These are phyloP conservation scores for Komagataella pastoris DNA, from an alignment of 805 yeast genomes.

Conservation along the genomic window DNA sequence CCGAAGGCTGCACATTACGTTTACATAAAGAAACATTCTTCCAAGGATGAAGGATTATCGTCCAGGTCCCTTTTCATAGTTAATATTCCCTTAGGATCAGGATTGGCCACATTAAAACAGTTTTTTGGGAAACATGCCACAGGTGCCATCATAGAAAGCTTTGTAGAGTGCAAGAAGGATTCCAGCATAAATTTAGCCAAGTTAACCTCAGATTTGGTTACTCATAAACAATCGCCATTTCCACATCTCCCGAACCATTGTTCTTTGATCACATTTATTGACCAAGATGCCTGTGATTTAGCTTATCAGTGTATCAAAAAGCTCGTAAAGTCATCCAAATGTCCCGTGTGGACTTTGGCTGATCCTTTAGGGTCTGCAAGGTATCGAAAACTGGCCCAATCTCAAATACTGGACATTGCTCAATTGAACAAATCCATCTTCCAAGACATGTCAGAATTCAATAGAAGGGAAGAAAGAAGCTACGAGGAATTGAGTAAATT, in stretches of 20 bases:
- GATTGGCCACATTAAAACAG: constrained; percentile 35
- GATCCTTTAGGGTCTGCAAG: constrained; percentile 9
- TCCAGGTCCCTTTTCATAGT: constrained; percentile 59
- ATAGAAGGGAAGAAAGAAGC: constrained; percentile 52
- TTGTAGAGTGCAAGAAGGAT: not conserved
- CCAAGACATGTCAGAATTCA: constrained; percentile 51
- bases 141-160: constrained; percentile 46
- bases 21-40: constrained; percentile 50
- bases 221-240: not conserved
- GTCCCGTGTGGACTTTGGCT: constrained; percentile 15
- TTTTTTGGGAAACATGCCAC: constrained; percentile 47
- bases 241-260: constrained; percentile 17
- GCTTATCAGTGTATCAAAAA: constrained; percentile 54
- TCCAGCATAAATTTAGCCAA: not conserved
- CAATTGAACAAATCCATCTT: constrained; percentile 44
- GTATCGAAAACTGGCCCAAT: constrained; percentile 26
- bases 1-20: constrained; percentile 34
- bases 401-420: constrained; percentile 31
- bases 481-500: constrained; percentile 39
- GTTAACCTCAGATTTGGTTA: not conserved
- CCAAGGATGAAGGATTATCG: constrained; percentile 20
- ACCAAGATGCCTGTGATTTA: constrained; percentile 48
- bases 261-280: constrained; percentile 64
- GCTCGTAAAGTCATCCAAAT: constrained; percentile 14
- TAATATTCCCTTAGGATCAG: constrained; percentile 60